Conservation (phyloP, 2,329 filamentous ascomycete genomes). For the Alternaria novae-zelandiae region DNA sequence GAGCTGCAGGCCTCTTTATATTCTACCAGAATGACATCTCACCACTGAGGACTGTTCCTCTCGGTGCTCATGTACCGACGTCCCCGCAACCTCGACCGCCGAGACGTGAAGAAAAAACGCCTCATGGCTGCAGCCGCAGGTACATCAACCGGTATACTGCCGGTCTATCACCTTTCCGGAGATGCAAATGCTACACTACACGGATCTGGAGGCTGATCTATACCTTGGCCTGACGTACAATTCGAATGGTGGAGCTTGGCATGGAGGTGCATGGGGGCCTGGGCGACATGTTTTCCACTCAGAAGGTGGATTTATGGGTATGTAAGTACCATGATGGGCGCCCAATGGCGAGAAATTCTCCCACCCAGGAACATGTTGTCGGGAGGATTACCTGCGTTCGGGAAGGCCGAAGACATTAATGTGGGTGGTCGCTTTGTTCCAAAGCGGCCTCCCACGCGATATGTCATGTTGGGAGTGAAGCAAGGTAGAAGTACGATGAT, state of each 20-base stretch:
- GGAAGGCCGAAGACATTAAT: slow-evolving; percentile 11
- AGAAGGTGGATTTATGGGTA: background rate
- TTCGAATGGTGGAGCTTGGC: slow-evolving; percentile 23
- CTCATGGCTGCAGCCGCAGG: slow-evolving; percentile 16
- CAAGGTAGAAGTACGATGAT: background rate
- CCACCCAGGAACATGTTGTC: slow-evolving; percentile 16
- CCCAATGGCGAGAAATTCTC: slow-evolving; percentile 26
- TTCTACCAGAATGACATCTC: background rate
- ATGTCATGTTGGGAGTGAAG: slow-evolving; percentile 12
- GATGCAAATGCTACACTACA: slow-evolving; percentile 15
- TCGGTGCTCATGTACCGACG: slow-evolving; percentile 28
- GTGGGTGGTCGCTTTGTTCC: background rate
- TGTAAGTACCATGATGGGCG: slow-evolving; percentile 41
- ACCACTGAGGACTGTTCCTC: slow-evolving; percentile 1
- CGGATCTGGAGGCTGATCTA: slow-evolving; percentile 9
- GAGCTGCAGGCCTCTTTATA: slow-evolving; percentile 29
- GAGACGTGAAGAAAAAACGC: slow-evolving; percentile 19
- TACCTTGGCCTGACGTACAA: slow-evolving; percentile 25
- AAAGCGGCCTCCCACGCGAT: slow-evolving; percentile 7
- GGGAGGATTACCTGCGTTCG: slow-evolving; percentile 19
- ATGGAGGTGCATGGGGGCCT: slow-evolving; percentile 9
- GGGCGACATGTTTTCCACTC: slow-evolving; percentile 14
- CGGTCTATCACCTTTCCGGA: slow-evolving; percentile 4
- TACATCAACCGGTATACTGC: slow-evolving; percentile 2
- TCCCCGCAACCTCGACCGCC: slow-evolving; percentile 13